A percentile compares a stretch with the other conserved stretches of the same genome.
phyloP scores from a whole-genome alignment of 1,284 basidiomycete species.

The Lentinus polychrous region DNA sequence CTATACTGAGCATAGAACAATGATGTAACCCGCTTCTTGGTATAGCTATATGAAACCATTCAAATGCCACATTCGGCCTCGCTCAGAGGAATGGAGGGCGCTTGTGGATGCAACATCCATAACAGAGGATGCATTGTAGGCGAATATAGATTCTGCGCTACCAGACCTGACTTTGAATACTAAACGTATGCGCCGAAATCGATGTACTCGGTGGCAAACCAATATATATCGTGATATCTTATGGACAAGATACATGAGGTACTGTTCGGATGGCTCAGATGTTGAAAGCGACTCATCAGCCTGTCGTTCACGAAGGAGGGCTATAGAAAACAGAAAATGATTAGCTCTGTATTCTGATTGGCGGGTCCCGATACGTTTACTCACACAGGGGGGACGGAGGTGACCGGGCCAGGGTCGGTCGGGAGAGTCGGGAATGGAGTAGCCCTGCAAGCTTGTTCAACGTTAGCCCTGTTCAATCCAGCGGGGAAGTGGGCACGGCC shows the following conservation, averaged over 20 bases:
- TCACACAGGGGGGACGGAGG: constrained; percentile 7
- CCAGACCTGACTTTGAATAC: too few relatives aligned
- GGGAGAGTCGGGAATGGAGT: constrained; percentile 10
- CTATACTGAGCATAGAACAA: neutral
- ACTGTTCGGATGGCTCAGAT: too few relatives aligned
- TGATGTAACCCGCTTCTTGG: neutral
- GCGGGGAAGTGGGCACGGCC: constrained; percentile 5
- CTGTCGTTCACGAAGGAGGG: constrained; percentile 4
- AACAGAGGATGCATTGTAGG: too few relatives aligned
- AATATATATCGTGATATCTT: too few relatives aligned
- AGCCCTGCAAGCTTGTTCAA: constrained; percentile 11
- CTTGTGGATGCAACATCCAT: neutral
- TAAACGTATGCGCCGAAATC: too few relatives aligned
- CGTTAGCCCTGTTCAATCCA: constrained; percentile 5
- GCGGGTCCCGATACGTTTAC: neutral
- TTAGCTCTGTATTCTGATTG: neutral
- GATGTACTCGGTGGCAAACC: too few relatives aligned
- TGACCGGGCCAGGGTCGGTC: constrained; percentile 11
- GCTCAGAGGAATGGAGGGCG: neutral
- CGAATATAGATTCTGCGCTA: too few relatives aligned
- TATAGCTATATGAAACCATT: neutral
- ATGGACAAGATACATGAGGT: too few relatives aligned
- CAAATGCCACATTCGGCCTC: neutral
- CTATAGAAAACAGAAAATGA: neutral
- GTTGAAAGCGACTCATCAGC: too few relatives aligned